phyloP scores from a whole-genome alignment of 768 basidiomycete species.

The Lactifluus echinatus region DNA sequence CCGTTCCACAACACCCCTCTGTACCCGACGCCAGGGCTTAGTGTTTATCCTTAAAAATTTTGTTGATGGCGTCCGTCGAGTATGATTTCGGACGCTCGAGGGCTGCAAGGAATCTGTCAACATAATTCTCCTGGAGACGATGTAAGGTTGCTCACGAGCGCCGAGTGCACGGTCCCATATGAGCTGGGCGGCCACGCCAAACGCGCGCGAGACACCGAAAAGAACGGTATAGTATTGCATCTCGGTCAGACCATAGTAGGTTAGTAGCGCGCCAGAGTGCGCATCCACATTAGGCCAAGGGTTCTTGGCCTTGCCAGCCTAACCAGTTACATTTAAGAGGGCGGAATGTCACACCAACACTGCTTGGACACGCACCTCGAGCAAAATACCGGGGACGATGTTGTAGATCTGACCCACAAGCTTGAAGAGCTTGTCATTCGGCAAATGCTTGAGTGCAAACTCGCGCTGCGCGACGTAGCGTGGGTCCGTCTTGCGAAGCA shows the following conservation, averaged over 20 bases:
- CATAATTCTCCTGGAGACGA: background rate
- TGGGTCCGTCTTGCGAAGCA: constrained; percentile 85
- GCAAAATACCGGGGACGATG: constrained; percentile 82
- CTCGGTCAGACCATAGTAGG: constrained; percentile 78
- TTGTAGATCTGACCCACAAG: constrained; percentile 86
- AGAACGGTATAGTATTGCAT: constrained; percentile 98
- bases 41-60: constrained; percentile 61
- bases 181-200: constrained; percentile 81
- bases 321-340: background rate
- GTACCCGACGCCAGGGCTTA: constrained; percentile 12
- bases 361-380: constrained; percentile 46
- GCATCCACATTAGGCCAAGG: constrained; percentile 98
- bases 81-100: constrained; percentile 90
- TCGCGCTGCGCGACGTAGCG: constrained; percentile 87
- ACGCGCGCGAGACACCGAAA: constrained; percentile 93
- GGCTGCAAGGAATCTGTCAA: constrained; percentile 33
- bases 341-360: background rate
- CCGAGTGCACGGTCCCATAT: constrained; percentile 93
- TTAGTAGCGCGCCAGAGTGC: constrained; percentile 85
- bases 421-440: constrained; percentile 86
- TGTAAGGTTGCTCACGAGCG: constrained; percentile 52
- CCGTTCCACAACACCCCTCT: constrained; percentile 1
- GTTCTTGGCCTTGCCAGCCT: constrained; percentile 91
- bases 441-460: constrained; percentile 79
- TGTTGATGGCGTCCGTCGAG: constrained; percentile 69